Evolutionary conservation across 164 flowering plant species (phyloP), one percentile per base, ranked within the genome.

Genomic region (Vitis rotundifolia): DNA sequence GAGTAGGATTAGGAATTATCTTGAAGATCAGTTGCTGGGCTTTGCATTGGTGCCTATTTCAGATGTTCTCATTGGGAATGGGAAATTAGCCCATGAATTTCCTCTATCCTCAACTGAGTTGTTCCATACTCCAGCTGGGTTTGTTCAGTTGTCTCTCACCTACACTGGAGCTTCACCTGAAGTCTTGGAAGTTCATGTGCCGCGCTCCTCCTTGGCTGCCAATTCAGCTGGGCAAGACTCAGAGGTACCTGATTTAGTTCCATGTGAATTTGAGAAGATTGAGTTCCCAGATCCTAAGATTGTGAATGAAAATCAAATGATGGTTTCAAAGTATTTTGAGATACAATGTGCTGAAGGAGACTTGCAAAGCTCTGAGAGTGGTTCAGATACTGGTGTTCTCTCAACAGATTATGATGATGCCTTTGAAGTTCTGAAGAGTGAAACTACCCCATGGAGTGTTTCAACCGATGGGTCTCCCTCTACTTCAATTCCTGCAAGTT

Each of bases 81-180:
- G 96, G 63, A 89, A 80, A 76, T 48, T 91, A 62, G 87, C 79
- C 65, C 87, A 85, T 68, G 99, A 93, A 71, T 95, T 95, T 68
- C 73, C 93, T 37, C 89, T 95, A 15, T 91, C 99, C 14, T 91
- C 99, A 1, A 87, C 90, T 18, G 97, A 96, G 79, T 76, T 96
- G 18, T 91, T 89, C 81, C 98, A 96, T 77, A 93, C 99, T 26
- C 99, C 99, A 0, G 88, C 98, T 0, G 99, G 99, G 55, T 90
- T 86, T 71, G 94, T 96, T 49, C 85, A 84, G 63, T 70, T 96
- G 66, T 86, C 97, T 15, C 81, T 96, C 47, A 71, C 85, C 0
- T 93, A 89, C 71, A 37, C 11, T 67, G 99, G 97, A 29, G 75
- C 85, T 67, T 77, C 82, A 10, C 94, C 97, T 0, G 99, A 92